Percentiles rank a stretch among this genome's conserved stretches.
These are phyloP conservation scores for Senna tora DNA, from an alignment of 306 rosid genomes.

Conservation along the genomic window DNA sequence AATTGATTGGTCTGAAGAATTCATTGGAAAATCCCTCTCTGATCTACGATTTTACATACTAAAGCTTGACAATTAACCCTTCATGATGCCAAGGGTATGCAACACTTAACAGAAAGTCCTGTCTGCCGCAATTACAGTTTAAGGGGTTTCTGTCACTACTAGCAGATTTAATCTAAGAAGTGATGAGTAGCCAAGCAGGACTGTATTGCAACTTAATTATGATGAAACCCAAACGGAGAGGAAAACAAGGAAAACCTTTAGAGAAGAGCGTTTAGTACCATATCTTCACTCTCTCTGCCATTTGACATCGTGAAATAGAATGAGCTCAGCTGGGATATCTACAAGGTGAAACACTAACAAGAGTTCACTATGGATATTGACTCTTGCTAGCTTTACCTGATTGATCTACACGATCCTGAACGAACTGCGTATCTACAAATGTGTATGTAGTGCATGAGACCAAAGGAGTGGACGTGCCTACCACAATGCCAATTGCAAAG, in stretches of 20 bases:
- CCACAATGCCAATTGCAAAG: constrained; percentile 34
- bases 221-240: background rate
- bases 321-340: constrained; percentile 32
- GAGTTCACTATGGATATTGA: constrained; percentile 29
- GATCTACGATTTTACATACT: background rate
- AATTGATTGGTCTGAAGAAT: background rate
- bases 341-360: constrained; percentile 36
- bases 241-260: background rate
- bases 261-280: constrained; percentile 35
- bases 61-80: background rate
- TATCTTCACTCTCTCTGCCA: constrained; percentile 31
- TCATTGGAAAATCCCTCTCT: background rate
- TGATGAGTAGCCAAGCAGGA: constrained; percentile 15
- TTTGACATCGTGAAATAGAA: constrained; percentile 31
- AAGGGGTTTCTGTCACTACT: background rate
- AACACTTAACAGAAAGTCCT: constrained; percentile 1
- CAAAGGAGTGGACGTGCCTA: constrained; percentile 33
- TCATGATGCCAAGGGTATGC: constrained; percentile 7
- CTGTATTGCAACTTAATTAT: constrained; percentile 13
- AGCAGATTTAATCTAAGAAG: background rate
- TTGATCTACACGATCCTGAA: constrained; percentile 49
- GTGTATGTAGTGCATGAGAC: constrained; percentile 31
- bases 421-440: constrained; percentile 45
- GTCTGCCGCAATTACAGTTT: background rate
- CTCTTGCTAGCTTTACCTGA: constrained; percentile 45